These are phyloP conservation scores for Chamaecrista fasciculata DNA, from an alignment of 306 rosid genomes.

Conservation along the genomic window DNA sequence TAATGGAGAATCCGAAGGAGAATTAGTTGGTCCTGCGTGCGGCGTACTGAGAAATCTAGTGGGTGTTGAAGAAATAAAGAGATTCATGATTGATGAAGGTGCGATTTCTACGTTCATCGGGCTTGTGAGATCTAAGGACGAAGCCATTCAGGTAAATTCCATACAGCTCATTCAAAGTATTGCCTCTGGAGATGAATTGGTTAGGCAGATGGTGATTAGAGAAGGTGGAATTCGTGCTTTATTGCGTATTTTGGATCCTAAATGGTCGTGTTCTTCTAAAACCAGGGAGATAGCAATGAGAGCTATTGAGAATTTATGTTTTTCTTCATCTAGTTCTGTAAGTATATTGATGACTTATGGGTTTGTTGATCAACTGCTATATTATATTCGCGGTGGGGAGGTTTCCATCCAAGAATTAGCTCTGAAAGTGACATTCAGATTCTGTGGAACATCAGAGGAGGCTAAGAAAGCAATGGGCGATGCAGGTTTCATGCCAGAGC, in stretches of 20 bases:
- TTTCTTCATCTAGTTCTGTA: slow-evolving; percentile 43
- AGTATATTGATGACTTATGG: slow-evolving; percentile 52
- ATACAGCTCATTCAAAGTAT: slow-evolving; percentile 56
- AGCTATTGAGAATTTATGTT: slow-evolving; percentile 60
- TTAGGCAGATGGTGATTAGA: slow-evolving; percentile 48
- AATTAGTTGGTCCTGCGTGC: slow-evolving; percentile 63
- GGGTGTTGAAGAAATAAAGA: slow-evolving; percentile 73
- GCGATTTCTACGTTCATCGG: slow-evolving; percentile 52
- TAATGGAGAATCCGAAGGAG: slow-evolving; percentile 38
- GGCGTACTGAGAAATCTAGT: slow-evolving; percentile 71
- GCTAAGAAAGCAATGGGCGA: slow-evolving; percentile 74
- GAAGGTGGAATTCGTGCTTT: slow-evolving; percentile 71
- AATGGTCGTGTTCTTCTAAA: slow-evolving; percentile 49
- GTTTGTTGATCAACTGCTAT: slow-evolving; percentile 62
- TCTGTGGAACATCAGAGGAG: slow-evolving; percentile 62
- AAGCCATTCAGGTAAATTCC: slow-evolving; percentile 61
- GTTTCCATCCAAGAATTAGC: slow-evolving; percentile 70
- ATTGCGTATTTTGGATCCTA: slow-evolving; percentile 54
- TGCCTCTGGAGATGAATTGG: slow-evolving; percentile 64
- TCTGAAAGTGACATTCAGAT: slow-evolving; percentile 60
- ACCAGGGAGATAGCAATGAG: slow-evolving; percentile 57
- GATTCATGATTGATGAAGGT: slow-evolving; percentile 80
- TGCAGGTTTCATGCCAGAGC: slow-evolving; percentile 73
- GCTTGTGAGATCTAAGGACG: slow-evolving; percentile 59
- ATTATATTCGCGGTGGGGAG: slow-evolving; percentile 63